Evolutionary conservation across 108 stramenopile species (phyloP), one percentile per base, ranked within the genome.

Genomic region (Cyclotella distinguenda): DNA sequence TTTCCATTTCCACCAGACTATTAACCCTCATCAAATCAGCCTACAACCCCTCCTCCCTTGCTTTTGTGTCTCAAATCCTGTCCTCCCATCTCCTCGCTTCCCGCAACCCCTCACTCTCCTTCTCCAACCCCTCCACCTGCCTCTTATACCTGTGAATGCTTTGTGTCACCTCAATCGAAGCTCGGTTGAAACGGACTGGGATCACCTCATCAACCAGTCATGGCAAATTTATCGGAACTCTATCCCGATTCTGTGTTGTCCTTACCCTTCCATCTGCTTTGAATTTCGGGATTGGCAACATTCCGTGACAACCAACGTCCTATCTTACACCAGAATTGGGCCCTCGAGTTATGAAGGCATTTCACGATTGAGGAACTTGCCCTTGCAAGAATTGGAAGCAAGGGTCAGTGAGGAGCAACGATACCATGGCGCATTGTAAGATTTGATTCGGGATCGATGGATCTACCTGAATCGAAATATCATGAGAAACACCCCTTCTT

Each of bases 281-380:
- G 49, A 60, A 61, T 22, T 10, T 49, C 40, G 15, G 65, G 49
- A 19, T 58, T 32, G 23, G 58, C 45, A 6, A 63, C 12, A 27
- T 80, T 72, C 81, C 11, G 85, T 77, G 46, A 75, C 79, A 6
- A 88, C 43, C 52, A 91, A 53, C 1, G 64, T 84, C 90, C 90
- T 88, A 55, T 91, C 84, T 7, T 87, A 85, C 19, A 86, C 43
- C 43, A 84, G 25, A 28, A 60, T 11, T 19, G 74, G n/a, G n/a
- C n/a, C 68, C 51, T 75, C 74, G 15, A 75, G 59, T 28, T 70
- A 30, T 19, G 46, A 75, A 47, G 4, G 61, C 67, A 6, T 39
- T 51, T 47, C 64, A 12, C 46, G 33, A 27, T 36, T 25, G 19
- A 75, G 2, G 32, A 70, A 70, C 16, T 38, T 60, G 10, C 72